Evolutionary conservation across 2,329 filamentous ascomycete species (phyloP).

Genomic region (Nemania diffusa): DNA sequence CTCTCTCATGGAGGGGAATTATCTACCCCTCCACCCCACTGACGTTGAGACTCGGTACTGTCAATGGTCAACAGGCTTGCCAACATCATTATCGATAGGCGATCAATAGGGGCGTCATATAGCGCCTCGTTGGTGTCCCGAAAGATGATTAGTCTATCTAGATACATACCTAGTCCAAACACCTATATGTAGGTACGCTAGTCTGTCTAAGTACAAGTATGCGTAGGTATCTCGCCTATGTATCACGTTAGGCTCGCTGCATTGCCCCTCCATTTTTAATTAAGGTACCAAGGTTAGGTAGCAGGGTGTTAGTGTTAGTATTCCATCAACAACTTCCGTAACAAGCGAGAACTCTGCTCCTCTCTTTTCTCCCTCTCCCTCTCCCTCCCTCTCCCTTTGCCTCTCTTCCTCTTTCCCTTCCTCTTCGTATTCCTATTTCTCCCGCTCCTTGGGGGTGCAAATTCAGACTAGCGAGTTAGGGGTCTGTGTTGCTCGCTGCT

Average conservation of each 20-base stretch:
- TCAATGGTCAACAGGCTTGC: conserved; percentile 21
- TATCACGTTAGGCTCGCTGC: neutral
- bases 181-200: neutral
- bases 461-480: neutral
- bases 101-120: too few relatives aligned
- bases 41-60: conserved; percentile 23
- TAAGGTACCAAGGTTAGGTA: neutral
- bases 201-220: neutral
- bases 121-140: neutral
- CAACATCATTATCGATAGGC: conserved; percentile 29
- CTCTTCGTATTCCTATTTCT: too few relatives aligned
- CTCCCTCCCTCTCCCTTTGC: neutral
- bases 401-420: neutral
- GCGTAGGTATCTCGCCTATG: neutral
- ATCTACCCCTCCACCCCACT: conserved; percentile 42
- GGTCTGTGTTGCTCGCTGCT: neutral
- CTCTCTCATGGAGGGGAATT: neutral
- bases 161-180: too few relatives aligned
- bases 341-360: neutral
- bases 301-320: neutral
- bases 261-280: neutral
- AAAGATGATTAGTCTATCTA: neutral
- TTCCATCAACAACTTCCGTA: conserved; percentile 8
- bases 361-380: neutral
- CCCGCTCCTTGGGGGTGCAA: neutral